These are phyloP conservation scores for Fereydounia khargensis DNA, from an alignment of 1,284 basidiomycete genomes.

Conservation along the genomic window DNA sequence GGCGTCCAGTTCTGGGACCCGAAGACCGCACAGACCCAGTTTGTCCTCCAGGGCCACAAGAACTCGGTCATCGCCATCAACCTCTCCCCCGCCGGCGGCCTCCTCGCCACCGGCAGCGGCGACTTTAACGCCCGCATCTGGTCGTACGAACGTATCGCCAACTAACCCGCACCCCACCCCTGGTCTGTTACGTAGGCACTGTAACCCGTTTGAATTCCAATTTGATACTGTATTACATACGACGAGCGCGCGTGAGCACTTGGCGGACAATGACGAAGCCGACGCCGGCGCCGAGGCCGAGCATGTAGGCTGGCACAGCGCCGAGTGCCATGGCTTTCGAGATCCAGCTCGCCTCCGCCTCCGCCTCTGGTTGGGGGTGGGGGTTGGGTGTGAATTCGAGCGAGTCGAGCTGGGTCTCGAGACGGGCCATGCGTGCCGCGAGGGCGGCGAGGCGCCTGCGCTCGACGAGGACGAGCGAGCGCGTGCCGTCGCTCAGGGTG, in stretches of 20 bases:
- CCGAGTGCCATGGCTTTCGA: slow-evolving; percentile 16
- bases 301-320: slow-evolving; percentile 43
- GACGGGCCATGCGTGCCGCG: slow-evolving; percentile 34
- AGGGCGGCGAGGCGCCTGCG: slow-evolving; percentile 40
- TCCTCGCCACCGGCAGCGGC: slow-evolving; percentile 81
- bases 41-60: slow-evolving; percentile 84
- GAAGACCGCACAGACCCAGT: slow-evolving; percentile 70
- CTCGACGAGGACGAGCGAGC: slow-evolving; percentile 47
- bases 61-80: slow-evolving; percentile 88
- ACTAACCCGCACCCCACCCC: slow-evolving; percentile 3
- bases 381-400: slow-evolving; percentile 1
- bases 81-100: slow-evolving; percentile 70
- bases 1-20: slow-evolving; percentile 76
- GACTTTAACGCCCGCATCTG: slow-evolving; percentile 66
- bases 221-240: no score
- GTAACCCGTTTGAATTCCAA: no score
- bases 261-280: slow-evolving; percentile 38
- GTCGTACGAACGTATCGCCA: slow-evolving; percentile 43
- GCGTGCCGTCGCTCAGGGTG: no score
- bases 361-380: neutral
- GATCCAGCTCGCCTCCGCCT: slow-evolving; percentile 1
- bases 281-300: slow-evolving; percentile 32
- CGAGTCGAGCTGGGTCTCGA: slow-evolving; percentile 23
- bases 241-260: no score
- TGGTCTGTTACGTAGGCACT: no score